Evolutionary conservation across 2,329 filamentous ascomycete species (phyloP).

Genomic region (Talaromyces atroroseus): DNA sequence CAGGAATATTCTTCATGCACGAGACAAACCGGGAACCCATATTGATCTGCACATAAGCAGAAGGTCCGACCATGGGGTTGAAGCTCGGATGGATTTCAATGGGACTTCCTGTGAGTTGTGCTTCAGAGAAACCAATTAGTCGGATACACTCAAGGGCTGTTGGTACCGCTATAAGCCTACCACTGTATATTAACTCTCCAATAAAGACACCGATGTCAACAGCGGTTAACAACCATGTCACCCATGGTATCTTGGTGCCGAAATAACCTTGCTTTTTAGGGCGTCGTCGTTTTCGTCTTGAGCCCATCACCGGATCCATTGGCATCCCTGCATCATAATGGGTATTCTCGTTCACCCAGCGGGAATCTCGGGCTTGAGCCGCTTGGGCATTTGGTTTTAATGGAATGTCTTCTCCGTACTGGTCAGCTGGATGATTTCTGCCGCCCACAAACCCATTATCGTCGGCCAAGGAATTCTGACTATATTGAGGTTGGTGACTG

Average conservation of each 20-base stretch:
- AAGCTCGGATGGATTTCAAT: slow-evolving; percentile 71
- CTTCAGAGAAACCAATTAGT: neutral
- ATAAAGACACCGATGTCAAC: slow-evolving; percentile 83
- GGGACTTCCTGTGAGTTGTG: slow-evolving; percentile 66
- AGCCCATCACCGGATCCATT: slow-evolving; percentile 19
- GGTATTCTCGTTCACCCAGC: slow-evolving; percentile 41
- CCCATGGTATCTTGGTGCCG: slow-evolving; percentile 60
- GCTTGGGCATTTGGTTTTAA: slow-evolving; percentile 32
- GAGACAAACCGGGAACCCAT: slow-evolving; percentile 91
- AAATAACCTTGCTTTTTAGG: slow-evolving; percentile 45
- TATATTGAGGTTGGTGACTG: slow-evolving; percentile 28
- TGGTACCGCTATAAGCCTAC: slow-evolving; percentile 45
- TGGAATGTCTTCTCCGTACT: slow-evolving; percentile 40
- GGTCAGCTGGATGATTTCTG: slow-evolving; percentile 27
- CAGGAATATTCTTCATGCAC: slow-evolving; percentile 75
- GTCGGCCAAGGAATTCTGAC: slow-evolving; percentile 32
- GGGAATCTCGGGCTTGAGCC: slow-evolving; percentile 25
- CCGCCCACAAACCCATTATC: slow-evolving; percentile 29
- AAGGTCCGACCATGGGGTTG: slow-evolving; percentile 97
- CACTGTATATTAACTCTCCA: slow-evolving; percentile 77
- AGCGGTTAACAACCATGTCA: slow-evolving; percentile 73
- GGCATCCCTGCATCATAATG: slow-evolving; percentile 38
- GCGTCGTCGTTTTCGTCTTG: slow-evolving; percentile 12
- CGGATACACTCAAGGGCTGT: no score
- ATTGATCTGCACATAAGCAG: slow-evolving; percentile 83